phyloP scores from a whole-genome alignment of 2,329 filamentous ascomycete genomes.

The Cadophora sp. region DNA sequence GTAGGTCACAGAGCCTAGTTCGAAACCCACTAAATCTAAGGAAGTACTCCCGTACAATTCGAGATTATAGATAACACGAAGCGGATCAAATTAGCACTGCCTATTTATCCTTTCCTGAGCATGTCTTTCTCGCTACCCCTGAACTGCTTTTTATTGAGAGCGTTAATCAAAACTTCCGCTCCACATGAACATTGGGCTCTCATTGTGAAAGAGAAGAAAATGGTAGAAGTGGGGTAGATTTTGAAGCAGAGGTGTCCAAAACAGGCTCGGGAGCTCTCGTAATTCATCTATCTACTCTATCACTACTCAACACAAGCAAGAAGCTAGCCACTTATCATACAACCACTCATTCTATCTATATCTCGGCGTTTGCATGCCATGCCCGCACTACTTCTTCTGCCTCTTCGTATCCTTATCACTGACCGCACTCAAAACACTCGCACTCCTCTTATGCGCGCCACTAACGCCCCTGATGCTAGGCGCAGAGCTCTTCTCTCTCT shows the following conservation, averaged over 20 bases:
- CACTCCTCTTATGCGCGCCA: slow-evolving; percentile 77
- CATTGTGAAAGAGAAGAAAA: no score
- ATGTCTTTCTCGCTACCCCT: no score
- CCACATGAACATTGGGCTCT: no score
- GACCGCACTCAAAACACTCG: slow-evolving; percentile 75
- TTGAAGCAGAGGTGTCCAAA: background rate
- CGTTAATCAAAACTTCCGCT: no score
- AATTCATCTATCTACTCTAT: slow-evolving; percentile 9
- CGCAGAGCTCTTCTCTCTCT: slow-evolving; percentile 42
- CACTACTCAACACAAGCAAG: slow-evolving; percentile 11
- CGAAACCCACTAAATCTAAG: no score
- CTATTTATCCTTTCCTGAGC: no score
- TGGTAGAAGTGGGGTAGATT: no score
- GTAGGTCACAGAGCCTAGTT: no score
- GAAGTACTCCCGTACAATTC: no score
- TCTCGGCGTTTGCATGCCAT: background rate
- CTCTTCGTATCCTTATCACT: slow-evolving; percentile 66
- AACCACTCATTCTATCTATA: background rate
- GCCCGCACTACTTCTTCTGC: slow-evolving; percentile 50
- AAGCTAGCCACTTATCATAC: slow-evolving; percentile 1
- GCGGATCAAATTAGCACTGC: no score
- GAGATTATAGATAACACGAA: no score
- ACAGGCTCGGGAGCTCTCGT: background rate
- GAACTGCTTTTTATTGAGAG: no score
- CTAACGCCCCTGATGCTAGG: slow-evolving; percentile 62